phyloP scores from a whole-genome alignment of 176 grass and related monocot species.

The Musa itinerans region DNA sequence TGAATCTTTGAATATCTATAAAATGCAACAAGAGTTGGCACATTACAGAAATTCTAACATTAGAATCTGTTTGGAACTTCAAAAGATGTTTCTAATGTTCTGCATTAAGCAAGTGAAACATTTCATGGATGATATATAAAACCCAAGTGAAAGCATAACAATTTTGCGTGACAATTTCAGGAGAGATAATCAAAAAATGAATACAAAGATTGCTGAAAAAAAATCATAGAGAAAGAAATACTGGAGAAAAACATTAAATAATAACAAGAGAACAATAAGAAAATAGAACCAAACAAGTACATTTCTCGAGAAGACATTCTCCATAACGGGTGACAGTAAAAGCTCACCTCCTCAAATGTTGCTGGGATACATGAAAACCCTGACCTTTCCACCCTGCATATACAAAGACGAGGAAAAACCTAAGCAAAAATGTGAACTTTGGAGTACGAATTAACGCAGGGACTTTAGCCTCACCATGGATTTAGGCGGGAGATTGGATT shows the following conservation, averaged over 20 bases:
- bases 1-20: not conserved
- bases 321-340: not conserved
- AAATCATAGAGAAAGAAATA: not conserved
- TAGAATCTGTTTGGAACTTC: not conserved
- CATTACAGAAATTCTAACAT: not conserved
- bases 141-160: too few species aligned
- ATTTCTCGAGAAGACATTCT: not conserved
- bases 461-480: slow-evolving; percentile 1
- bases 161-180: too few species aligned
- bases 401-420: not conserved
- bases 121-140: not conserved
- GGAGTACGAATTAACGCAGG: not conserved
- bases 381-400: not conserved
- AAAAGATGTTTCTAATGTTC: not conserved
- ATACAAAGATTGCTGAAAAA: too few species aligned
- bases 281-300: not conserved
- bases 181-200: too few species aligned
- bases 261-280: not conserved
- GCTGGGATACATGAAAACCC: slow-evolving; percentile 17
- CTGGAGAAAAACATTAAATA: not conserved
- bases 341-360: slow-evolving; percentile 2
- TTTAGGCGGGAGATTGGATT: slow-evolving; percentile 6
- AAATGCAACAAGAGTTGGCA: not conserved
- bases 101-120: not conserved
- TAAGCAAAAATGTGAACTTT: not conserved